phyloP scores from a whole-genome alignment of 108 stramenopile species.

The Conticribra weissflogii region DNA sequence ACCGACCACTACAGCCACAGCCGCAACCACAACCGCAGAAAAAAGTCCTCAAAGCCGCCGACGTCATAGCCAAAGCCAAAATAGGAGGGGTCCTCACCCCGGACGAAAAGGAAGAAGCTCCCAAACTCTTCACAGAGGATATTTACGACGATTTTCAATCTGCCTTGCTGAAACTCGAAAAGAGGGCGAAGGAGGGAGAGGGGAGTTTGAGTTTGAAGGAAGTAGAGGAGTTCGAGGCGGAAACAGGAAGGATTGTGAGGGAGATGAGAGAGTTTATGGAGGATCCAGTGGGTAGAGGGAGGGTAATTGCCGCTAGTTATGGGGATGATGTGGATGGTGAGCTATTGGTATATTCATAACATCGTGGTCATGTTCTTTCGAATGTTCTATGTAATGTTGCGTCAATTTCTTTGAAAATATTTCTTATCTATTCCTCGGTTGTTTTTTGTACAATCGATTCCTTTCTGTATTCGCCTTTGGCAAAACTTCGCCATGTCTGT shows the following conservation, averaged over 20 bases:
- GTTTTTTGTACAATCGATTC: neutral
- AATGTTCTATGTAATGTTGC: too few species aligned
- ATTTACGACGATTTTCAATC: constrained; percentile 67
- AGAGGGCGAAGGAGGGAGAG: constrained; percentile 63
- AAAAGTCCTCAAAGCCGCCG: constrained; percentile 25
- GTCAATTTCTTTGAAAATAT: too few species aligned
- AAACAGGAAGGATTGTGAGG: constrained; percentile 45
- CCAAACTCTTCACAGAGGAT: constrained; percentile 64
- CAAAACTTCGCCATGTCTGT: too few species aligned
- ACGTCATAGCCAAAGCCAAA: constrained; percentile 8
- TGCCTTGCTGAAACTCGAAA: constrained; percentile 60
- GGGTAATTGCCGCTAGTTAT: constrained; percentile 18
- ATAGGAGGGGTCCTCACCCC: neutral
- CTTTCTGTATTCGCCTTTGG: neutral
- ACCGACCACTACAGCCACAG: too few species aligned
- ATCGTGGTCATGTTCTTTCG: too few species aligned
- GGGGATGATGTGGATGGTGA: neutral
- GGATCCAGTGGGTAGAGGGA: constrained; percentile 27
- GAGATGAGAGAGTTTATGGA: constrained; percentile 70
- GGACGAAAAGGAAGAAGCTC: constrained; percentile 43
- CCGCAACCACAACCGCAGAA: too few species aligned
- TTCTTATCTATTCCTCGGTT: neutral
- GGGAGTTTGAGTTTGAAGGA: constrained; percentile 56
- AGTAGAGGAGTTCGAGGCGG: constrained; percentile 48
- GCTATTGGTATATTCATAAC: too few species aligned